phyloP scores from a whole-genome alignment of 2,329 filamentous ascomycete species.

The Aspergillus brasiliensis region DNA sequence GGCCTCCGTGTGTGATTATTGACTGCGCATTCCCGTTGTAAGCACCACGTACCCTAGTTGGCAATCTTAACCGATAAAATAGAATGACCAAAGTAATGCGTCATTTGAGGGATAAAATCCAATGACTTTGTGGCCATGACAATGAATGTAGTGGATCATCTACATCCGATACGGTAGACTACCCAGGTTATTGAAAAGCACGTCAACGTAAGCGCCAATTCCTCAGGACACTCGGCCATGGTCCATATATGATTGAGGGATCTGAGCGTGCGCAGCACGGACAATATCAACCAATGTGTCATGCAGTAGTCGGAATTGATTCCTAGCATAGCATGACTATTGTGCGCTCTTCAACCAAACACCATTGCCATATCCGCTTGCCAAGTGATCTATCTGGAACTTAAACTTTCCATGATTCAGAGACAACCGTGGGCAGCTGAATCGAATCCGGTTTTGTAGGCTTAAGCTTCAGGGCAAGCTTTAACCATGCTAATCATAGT shows the following conservation, averaged over 20 bases:
- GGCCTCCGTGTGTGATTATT: background rate
- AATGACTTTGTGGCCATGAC: background rate
- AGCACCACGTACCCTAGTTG: background rate
- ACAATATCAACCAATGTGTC: background rate
- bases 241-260: background rate
- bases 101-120: background rate
- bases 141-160: background rate
- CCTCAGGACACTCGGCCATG: background rate
- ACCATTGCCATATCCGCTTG: background rate
- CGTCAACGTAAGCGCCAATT: background rate
- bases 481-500: background rate
- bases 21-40: background rate
- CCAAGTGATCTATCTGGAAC: background rate
- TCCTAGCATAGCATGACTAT: background rate
- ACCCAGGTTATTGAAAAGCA: background rate
- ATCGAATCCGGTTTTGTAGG: background rate
- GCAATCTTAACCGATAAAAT: background rate
- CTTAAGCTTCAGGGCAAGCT: background rate
- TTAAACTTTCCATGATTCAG: background rate
- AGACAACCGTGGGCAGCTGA: background rate
- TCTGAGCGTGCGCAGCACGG: background rate
- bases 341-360: background rate
- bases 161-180: background rate
- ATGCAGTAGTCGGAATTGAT: too few relatives aligned
- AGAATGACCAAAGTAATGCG: background rate